These are phyloP conservation scores for Lodderomyces elongisporus DNA, from an alignment of 1,139 yeast genomes.

Conservation along the genomic window DNA sequence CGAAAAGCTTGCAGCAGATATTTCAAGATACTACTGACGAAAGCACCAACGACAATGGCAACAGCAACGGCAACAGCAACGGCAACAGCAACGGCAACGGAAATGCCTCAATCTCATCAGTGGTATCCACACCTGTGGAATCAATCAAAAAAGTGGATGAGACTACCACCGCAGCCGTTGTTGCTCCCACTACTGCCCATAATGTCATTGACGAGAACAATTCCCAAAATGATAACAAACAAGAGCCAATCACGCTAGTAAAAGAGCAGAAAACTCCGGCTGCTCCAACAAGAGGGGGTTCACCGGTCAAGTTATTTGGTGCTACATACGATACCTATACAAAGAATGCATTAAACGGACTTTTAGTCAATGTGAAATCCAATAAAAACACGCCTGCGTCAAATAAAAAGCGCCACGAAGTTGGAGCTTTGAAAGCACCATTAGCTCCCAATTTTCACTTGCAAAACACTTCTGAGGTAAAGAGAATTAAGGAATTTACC, in stretches of 20 bases:
- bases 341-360: conserved; percentile 30
- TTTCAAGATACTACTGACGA: conserved; percentile 19
- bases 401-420: neutral
- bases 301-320: conserved; percentile 39
- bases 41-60: conserved; percentile 17
- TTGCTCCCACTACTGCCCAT: too few relatives aligned
- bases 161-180: too few relatives aligned
- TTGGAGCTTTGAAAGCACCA: conserved; percentile 2
- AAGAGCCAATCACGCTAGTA: too few relatives aligned
- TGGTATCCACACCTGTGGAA: neutral
- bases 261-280: too few relatives aligned
- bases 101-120: conserved; percentile 13
- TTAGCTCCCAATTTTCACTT: conserved; percentile 5
- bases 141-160: too few relatives aligned
- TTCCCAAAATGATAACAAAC: too few relatives aligned
- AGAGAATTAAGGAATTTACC: conserved; percentile 31
- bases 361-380: conserved; percentile 22
- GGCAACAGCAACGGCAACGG: conserved; percentile 9
- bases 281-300: conserved; percentile 15
- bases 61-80: conserved; percentile 13
- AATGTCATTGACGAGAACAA: too few relatives aligned
- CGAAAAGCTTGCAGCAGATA: conserved; percentile 29
- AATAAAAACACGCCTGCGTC: conserved; percentile 13
- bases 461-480: conserved; percentile 15
- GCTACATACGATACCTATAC: conserved; percentile 41